Conservation (phyloP, 1,284 basidiomycete species). For the Austroboletus olivaceoglutinosus region DNA sequence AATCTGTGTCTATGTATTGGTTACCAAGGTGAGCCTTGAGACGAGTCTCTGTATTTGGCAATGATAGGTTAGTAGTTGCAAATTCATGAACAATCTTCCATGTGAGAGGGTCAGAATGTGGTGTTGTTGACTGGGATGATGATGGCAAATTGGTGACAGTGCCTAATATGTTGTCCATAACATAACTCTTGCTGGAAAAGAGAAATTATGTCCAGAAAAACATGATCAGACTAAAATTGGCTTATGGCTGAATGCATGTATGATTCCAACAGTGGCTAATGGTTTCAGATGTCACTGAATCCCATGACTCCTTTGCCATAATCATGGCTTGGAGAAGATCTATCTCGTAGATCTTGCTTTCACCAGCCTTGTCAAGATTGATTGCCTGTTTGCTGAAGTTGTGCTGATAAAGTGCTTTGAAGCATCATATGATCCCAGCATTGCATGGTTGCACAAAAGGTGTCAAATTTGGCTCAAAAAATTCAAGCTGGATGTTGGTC, state of each 20-base stretch:
- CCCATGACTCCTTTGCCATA: background rate
- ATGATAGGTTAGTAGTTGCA: background rate
- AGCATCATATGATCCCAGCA: background rate
- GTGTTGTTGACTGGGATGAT: background rate
- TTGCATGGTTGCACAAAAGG: background rate
- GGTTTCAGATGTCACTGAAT: background rate
- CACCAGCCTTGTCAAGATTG: background rate
- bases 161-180: too few relatives aligned
- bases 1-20: background rate
- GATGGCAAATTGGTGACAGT: too few relatives aligned
- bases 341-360: slow-evolving; percentile 1
- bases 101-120: background rate
- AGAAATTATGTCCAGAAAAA: too few relatives aligned
- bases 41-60: background rate
- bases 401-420: background rate
- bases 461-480: background rate
- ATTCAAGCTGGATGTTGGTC: background rate
- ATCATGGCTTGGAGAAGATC: background rate
- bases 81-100: background rate
- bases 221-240: too few relatives aligned
- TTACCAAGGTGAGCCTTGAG: background rate
- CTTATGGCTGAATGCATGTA: background rate
- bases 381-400: background rate
- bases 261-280: slow-evolving; percentile 7
- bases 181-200: too few relatives aligned